phyloP scores from a whole-genome alignment of 192 early-diverging fungal genomes.

The Coemansia sp. region DNA sequence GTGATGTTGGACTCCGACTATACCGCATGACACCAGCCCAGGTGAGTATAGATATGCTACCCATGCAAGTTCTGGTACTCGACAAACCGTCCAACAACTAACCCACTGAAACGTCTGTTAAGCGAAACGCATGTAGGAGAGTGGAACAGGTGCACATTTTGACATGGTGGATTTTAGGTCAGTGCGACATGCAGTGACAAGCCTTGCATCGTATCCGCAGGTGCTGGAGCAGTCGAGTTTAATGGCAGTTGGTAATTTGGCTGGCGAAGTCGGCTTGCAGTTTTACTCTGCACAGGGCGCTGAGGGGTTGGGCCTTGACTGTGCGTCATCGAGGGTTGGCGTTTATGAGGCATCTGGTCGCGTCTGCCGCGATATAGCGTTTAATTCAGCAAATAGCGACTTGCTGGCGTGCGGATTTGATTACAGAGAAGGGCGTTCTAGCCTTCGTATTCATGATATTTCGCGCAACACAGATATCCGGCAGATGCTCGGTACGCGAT shows the following conservation, averaged over 20 bases:
- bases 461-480: constrained; percentile 31
- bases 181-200: constrained; percentile 23
- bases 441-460: constrained; percentile 39
- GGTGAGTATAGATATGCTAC: constrained; percentile 3
- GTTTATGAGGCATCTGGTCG: constrained; percentile 30
- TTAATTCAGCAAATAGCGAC: constrained; percentile 33
- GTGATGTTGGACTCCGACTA: constrained; percentile 27
- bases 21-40: constrained; percentile 22
- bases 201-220: constrained; percentile 34
- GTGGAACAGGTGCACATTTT: constrained; percentile 4
- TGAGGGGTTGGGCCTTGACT: constrained; percentile 5
- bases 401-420: constrained; percentile 49
- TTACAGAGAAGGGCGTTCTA: constrained; percentile 29
- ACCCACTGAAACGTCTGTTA: too few species aligned
- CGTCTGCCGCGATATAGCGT: constrained; percentile 29
- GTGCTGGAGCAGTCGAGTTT: constrained; percentile 23
- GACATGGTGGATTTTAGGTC: constrained; percentile 21
- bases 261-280: constrained; percentile 40
- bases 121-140: constrained; percentile 7
- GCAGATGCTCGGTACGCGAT: constrained; percentile 30
- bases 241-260: constrained; percentile 30
- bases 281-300: constrained; percentile 16
- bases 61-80: too few species aligned
- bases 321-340: constrained; percentile 7
- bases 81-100: too few species aligned